phyloP scores from a whole-genome alignment of 495 filamentous ascomycete genomes.

The Penicillium subrubescens region DNA sequence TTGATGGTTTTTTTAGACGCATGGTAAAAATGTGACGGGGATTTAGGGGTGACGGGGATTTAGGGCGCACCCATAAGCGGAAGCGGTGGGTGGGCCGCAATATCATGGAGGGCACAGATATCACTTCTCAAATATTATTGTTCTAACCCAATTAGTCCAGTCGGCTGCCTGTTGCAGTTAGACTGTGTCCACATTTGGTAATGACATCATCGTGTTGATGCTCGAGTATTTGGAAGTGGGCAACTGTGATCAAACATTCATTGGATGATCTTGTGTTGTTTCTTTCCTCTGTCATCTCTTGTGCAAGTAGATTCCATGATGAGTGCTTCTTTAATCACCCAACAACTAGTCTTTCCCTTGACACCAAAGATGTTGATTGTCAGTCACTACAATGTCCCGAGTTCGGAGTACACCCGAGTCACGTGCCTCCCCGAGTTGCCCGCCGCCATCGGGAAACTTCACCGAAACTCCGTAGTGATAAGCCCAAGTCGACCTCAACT shows the following conservation, averaged over 20 bases:
- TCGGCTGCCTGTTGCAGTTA: background rate
- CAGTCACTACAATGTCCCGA: background rate
- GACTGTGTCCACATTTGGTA: background rate
- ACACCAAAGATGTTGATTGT: background rate
- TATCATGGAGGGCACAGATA: no score
- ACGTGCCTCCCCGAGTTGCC: background rate
- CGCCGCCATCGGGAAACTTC: slow-evolving; percentile 2
- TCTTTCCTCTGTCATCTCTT: no score
- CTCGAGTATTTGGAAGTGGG: no score
- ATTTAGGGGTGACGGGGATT: no score
- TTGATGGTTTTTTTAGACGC: no score
- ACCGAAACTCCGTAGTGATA: background rate
- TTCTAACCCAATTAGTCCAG: background rate
- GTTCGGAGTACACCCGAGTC: background rate
- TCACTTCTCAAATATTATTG: background rate
- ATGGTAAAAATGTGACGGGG: no score
- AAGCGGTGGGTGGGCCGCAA: no score
- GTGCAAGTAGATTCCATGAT: no score
- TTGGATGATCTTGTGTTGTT: background rate
- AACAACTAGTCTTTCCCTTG: background rate
- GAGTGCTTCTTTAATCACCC: no score
- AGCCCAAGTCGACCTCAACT: background rate
- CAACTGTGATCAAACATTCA: no score
- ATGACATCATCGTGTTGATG: background rate
- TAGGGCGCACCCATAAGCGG: no score